Evolutionary conservation across 768 basidiomycete species (phyloP).

Genomic region (Collybia sp.): DNA sequence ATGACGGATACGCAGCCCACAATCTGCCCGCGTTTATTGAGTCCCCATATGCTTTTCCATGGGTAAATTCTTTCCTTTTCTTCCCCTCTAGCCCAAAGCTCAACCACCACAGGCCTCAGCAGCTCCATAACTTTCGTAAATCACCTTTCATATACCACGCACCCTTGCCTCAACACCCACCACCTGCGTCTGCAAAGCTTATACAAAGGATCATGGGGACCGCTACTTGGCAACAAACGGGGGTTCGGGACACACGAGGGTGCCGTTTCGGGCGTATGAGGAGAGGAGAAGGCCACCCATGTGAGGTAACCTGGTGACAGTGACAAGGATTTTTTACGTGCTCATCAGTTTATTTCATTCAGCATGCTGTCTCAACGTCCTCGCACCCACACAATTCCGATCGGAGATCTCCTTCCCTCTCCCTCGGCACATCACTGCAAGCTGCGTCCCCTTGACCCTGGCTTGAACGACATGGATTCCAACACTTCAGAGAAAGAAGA

Average conservation of each 20-base stretch:
- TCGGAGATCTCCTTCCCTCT: neutral
- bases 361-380: conserved; percentile 3
- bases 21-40: conserved; percentile 64
- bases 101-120: conserved; percentile 31
- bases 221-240: conserved; percentile 53
- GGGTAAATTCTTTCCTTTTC: conserved; percentile 21
- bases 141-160: conserved; percentile 68
- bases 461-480: neutral
- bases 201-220: conserved; percentile 59
- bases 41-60: conserved; percentile 54
- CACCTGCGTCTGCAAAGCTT: conserved; percentile 68
- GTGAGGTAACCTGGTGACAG: neutral
- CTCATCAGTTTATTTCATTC: neutral
- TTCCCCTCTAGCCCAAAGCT: neutral
- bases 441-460: neutral
- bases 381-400: conserved; percentile 1
- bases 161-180: conserved; percentile 67
- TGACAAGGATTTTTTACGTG: neutral
- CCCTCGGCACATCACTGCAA: neutral
- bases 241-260: conserved; percentile 61
- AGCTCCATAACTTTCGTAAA: conserved; percentile 48
- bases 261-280: conserved; percentile 58
- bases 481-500: conserved; percentile 17
- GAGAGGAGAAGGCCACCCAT: conserved; percentile 20
- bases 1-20: conserved; percentile 86